phyloP scores from a whole-genome alignment of 192 early-diverging fungal species.

The Umbelopsis sp. region DNA sequence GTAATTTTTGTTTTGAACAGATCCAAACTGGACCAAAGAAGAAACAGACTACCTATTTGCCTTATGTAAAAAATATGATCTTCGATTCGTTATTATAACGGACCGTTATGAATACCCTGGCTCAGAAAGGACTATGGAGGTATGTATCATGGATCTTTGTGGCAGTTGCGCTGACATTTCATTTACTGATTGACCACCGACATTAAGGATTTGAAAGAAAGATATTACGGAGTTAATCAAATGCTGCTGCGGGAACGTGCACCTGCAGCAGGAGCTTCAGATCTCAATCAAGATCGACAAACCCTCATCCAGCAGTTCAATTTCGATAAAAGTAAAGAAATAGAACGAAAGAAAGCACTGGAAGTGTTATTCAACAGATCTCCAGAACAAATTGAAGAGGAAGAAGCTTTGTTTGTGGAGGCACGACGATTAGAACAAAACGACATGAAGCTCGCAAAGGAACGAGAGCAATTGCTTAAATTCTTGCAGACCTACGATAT shows the following conservation, averaged over 20 bases:
- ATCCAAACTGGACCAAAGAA: constrained; percentile 76
- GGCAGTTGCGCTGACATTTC: no score
- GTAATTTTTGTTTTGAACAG: constrained; percentile 28
- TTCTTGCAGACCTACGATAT: constrained; percentile 58
- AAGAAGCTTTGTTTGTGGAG: constrained; percentile 80
- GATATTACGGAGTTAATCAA: constrained; percentile 76
- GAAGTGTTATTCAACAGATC: constrained; percentile 72
- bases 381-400: constrained; percentile 83
- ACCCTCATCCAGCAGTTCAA: constrained; percentile 39
- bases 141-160: background rate
- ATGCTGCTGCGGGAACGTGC: constrained; percentile 65
- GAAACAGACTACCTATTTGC: constrained; percentile 87
- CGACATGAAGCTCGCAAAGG: constrained; percentile 72
- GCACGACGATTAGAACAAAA: constrained; percentile 81
- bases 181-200: background rate
- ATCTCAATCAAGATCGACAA: constrained; percentile 30
- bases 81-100: constrained; percentile 82
- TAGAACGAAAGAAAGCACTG: constrained; percentile 82
- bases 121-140: constrained; percentile 52
- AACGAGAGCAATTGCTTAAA: constrained; percentile 79
- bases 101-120: constrained; percentile 76
- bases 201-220: constrained; percentile 82
- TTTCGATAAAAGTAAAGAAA: constrained; percentile 65
- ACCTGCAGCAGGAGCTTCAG: constrained; percentile 25
- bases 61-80: constrained; percentile 74